phyloP scores from a whole-genome alignment of 1,139 yeast species.

The Kodamaea ohmeri region DNA sequence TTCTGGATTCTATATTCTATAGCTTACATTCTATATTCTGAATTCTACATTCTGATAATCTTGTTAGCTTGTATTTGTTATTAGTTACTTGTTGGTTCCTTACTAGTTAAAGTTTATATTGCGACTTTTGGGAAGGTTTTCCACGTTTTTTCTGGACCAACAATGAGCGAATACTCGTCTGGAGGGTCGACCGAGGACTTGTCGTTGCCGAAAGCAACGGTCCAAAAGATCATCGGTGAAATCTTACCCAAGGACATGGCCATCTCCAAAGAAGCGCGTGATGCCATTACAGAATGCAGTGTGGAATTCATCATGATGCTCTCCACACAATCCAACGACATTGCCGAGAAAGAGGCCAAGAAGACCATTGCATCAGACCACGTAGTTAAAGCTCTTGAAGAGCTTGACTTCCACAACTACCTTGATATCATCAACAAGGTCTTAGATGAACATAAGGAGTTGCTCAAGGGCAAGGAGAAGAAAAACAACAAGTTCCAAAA shows the following conservation, averaged over 20 bases:
- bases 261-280: slow-evolving; percentile 91
- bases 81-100: neutral
- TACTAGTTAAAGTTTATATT: too few species aligned
- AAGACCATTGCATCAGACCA: slow-evolving; percentile 97
- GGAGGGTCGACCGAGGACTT: slow-evolving; percentile 41
- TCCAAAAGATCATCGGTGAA: slow-evolving; percentile 89
- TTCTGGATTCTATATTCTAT: too few species aligned
- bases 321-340: slow-evolving; percentile 91
- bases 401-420: slow-evolving; percentile 83
- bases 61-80: slow-evolving; percentile 1
- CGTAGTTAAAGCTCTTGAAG: slow-evolving; percentile 85
- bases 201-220: slow-evolving; percentile 72
- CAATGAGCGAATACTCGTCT: slow-evolving; percentile 42
- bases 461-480: slow-evolving; percentile 83
- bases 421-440: slow-evolving; percentile 80
- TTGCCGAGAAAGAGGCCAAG: slow-evolving; percentile 93
- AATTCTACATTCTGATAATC: too few species aligned
- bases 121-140: neutral
- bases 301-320: slow-evolving; percentile 94
- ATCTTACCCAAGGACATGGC: slow-evolving; percentile 83
- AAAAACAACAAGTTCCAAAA: slow-evolving; percentile 91
- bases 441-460: slow-evolving; percentile 81
- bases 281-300: slow-evolving; percentile 92
- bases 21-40: too few species aligned
- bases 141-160: neutral